Evolutionary conservation across 495 filamentous ascomycete species (phyloP).

Genomic region (Hapsidospora chrysogenum): DNA sequence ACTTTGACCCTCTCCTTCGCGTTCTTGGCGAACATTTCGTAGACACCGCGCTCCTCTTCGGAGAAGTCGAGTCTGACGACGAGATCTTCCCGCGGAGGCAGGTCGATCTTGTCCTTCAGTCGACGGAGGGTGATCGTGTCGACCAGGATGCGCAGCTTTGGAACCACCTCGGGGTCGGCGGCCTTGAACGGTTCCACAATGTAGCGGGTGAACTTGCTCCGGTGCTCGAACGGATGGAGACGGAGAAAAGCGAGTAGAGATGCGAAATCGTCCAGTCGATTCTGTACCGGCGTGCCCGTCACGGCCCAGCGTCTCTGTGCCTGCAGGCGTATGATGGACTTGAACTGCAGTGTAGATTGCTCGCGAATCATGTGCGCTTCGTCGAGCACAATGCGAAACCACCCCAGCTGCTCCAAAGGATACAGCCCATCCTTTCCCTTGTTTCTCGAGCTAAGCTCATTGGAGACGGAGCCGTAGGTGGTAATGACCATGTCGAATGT

Average conservation of each 20-base stretch:
- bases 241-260: slow-evolving; percentile 83
- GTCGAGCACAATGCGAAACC: slow-evolving; percentile 92
- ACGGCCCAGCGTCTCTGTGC: slow-evolving; percentile 86
- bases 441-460: slow-evolving; percentile 47
- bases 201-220: slow-evolving; percentile 50
- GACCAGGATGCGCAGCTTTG: slow-evolving; percentile 78
- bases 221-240: slow-evolving; percentile 73
- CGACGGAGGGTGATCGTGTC: slow-evolving; percentile 87
- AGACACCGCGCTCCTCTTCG: slow-evolving; percentile 31
- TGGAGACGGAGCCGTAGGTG: slow-evolving; percentile 76
- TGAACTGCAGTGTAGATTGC: slow-evolving; percentile 60
- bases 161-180: slow-evolving; percentile 64
- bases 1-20: slow-evolving; percentile 35
- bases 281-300: slow-evolving; percentile 83
- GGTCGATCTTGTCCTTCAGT: slow-evolving; percentile 74
- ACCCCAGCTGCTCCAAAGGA: slow-evolving; percentile 60
- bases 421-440: slow-evolving; percentile 40
- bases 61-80: slow-evolving; percentile 45
- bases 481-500: slow-evolving; percentile 75
- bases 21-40: slow-evolving; percentile 37
- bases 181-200: slow-evolving; percentile 70
- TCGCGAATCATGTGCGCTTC: slow-evolving; percentile 92
- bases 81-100: slow-evolving; percentile 58
- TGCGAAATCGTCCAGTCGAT: slow-evolving; percentile 78
- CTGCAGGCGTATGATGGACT: slow-evolving; percentile 66